A percentile compares a stretch with the other conserved stretches of the same genome.
These are phyloP conservation scores for Hyaloperonospora arabidopsidis DNA, from an alignment of 352 stramenopile genomes.

Conservation along the genomic window DNA sequence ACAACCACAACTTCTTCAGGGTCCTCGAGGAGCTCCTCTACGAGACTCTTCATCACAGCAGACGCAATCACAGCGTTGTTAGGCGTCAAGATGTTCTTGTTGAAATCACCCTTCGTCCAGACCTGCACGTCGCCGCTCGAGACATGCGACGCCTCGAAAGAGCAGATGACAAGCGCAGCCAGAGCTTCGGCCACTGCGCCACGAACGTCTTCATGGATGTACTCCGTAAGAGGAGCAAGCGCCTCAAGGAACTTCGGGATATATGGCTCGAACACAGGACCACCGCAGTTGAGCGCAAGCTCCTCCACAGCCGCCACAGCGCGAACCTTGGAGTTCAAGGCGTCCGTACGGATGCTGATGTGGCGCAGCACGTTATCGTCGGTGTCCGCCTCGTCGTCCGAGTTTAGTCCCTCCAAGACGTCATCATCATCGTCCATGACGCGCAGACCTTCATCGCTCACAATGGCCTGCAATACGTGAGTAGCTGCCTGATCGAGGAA, in stretches of 20 bases:
- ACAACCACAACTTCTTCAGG: constrained; percentile 87
- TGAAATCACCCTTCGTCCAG: constrained; percentile 79
- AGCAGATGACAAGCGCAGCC: constrained; percentile 75
- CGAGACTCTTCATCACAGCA: constrained; percentile 69
- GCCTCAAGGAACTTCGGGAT: constrained; percentile 78
- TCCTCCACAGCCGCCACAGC: constrained; percentile 77
- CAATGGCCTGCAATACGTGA: constrained; percentile 58
- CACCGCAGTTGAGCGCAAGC: constrained; percentile 72
- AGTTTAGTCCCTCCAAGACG: constrained; percentile 62
- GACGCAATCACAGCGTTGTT: constrained; percentile 73
- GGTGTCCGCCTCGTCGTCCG: constrained; percentile 71
- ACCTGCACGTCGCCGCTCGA: constrained; percentile 73
- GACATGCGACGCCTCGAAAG: constrained; percentile 73
- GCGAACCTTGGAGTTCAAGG: constrained; percentile 79
- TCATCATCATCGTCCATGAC: constrained; percentile 69
- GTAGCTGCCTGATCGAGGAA: constrained; percentile 82
- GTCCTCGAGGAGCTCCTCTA: constrained; percentile 77
- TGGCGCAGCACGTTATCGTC: constrained; percentile 63
- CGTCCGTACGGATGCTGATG: constrained; percentile 84
- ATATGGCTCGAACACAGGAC: constrained; percentile 69
- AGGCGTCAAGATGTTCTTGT: constrained; percentile 64
- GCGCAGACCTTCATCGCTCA: constrained; percentile 72
- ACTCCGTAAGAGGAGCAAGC: constrained; percentile 71
- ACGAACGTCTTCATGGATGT: constrained; percentile 84
- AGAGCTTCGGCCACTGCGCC: constrained; percentile 70